These are phyloP conservation scores for Backusella liffmaniae DNA, from an alignment of 192 early-diverging fungal species.

Conservation along the genomic window DNA sequence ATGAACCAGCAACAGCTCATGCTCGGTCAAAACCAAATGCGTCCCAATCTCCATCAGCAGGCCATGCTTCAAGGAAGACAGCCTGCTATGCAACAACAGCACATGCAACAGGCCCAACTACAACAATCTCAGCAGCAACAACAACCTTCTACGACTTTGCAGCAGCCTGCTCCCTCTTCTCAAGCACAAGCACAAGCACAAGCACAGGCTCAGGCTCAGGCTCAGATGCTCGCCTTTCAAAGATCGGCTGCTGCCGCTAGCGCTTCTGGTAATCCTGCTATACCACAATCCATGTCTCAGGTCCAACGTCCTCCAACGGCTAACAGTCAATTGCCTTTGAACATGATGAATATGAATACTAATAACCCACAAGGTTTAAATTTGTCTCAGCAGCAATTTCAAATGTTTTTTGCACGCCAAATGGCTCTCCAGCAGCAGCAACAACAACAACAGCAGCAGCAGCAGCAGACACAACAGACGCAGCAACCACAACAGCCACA, in stretches of 20 bases:
- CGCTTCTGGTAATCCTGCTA: not conserved
- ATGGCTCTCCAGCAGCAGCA: conserved; percentile 29
- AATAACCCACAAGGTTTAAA: not conserved
- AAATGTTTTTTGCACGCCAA: conserved; percentile 28
- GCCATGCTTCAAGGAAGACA: conserved; percentile 24
- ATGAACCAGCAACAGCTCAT: conserved; percentile 12
- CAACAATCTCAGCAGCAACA: too few relatives aligned
- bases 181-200: conserved; percentile 33
- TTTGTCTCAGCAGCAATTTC: conserved; percentile 26
- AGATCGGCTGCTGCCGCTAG: conserved; percentile 3
- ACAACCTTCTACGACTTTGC: not conserved
- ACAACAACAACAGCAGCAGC: conserved; percentile 21
- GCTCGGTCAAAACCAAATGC: conserved; percentile 27
- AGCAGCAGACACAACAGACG: not conserved
- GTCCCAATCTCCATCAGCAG: conserved; percentile 15
- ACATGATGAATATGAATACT: conserved; percentile 14
- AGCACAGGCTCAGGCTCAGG: not conserved
- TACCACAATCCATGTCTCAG: not conserved
- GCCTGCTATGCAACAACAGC: conserved; percentile 24
- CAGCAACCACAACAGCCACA: conserved; percentile 8
- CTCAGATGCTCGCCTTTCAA: conserved; percentile 22
- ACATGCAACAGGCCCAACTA: conserved; percentile 4
- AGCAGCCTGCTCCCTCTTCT: conserved; percentile 6
- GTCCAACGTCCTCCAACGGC: not conserved
- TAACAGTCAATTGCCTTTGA: not conserved